Evolutionary conservation across 2,329 filamentous ascomycete species (phyloP).

Genomic region (Blastomyces emzantsi): DNA sequence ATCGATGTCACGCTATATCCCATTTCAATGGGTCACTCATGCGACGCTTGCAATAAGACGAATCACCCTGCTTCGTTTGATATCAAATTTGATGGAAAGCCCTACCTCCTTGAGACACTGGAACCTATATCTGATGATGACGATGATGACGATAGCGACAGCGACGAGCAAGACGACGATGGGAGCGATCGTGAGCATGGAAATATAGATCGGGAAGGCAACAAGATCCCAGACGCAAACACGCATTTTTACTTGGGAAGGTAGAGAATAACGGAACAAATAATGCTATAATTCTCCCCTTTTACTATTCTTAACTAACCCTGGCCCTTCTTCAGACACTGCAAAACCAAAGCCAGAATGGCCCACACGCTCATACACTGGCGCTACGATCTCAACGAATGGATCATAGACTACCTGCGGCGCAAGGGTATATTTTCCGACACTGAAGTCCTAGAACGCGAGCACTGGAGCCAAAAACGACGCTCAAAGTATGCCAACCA

Average conservation of each 20-base stretch:
- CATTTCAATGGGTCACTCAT: constrained; percentile 41
- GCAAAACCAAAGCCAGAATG: constrained; percentile 56
- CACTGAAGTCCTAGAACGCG: constrained; percentile 51
- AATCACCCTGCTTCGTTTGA: constrained; percentile 59
- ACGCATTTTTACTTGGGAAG: constrained; percentile 47
- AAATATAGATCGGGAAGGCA: constrained; percentile 41
- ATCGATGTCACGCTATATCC: constrained; percentile 45
- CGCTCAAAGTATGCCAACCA: constrained; percentile 52
- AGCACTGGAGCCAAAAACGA: constrained; percentile 52
- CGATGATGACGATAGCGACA: constrained; percentile 28
- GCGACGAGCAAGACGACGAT: constrained; percentile 29
- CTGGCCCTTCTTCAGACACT: constrained; percentile 35
- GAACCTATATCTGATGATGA: constrained; percentile 49
- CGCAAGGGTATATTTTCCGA: constrained; percentile 50
- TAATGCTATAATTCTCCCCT: neutral
- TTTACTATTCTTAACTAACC: neutral
- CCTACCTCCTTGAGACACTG: constrained; percentile 58
- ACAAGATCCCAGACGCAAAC: constrained; percentile 36
- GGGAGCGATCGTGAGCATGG: constrained; percentile 28
- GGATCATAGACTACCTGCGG: constrained; percentile 55
- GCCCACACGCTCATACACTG: constrained; percentile 67
- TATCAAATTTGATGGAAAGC: constrained; percentile 54
- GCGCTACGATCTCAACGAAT: constrained; percentile 64
- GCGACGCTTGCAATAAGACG: constrained; percentile 62
- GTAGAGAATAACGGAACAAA: constrained; percentile 23